Evolutionary conservation across 139 green algal genomes (phyloP).

Genomic region (Edaphochlamys debaryana): DNA sequence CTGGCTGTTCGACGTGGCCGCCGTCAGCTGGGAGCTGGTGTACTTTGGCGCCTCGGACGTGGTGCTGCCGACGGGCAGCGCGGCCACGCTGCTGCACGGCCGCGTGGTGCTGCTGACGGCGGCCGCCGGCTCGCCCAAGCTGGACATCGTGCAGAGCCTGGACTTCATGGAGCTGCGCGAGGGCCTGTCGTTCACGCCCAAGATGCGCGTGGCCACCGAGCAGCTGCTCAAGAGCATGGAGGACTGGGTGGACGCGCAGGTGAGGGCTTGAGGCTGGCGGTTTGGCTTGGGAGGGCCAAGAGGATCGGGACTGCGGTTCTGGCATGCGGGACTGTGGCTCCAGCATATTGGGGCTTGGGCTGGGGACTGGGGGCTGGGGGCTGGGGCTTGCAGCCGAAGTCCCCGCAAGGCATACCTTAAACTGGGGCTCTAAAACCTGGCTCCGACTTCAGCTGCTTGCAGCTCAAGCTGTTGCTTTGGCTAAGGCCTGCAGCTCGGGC

Average conservation of each 20-base stretch:
- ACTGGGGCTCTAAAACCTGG: too few relatives aligned
- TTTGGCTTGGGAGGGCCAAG: too few relatives aligned
- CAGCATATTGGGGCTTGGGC: too few relatives aligned
- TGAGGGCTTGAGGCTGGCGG: background rate
- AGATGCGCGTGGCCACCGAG: conserved; percentile 59
- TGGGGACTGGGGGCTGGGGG: too few relatives aligned
- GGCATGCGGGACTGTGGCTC: too few relatives aligned
- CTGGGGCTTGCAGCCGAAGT: too few relatives aligned
- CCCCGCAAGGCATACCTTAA: too few relatives aligned
- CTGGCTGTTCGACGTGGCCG: conserved; percentile 72
- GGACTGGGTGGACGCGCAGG: conserved; percentile 68
- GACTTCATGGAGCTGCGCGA: conserved; percentile 67
- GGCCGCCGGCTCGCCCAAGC: conserved; percentile 69
- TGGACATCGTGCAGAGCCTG: conserved; percentile 71
- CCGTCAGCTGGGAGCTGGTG: conserved; percentile 64
- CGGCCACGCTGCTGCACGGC: conserved; percentile 48
- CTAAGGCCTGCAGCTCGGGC: too few relatives aligned
- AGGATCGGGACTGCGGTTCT: too few relatives aligned
- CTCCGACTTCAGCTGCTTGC: too few relatives aligned
- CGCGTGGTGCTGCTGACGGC: conserved; percentile 68
- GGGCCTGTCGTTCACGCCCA: conserved; percentile 62
- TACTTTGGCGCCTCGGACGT: conserved; percentile 67
- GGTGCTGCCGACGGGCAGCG: conserved; percentile 53
- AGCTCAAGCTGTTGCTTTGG: too few relatives aligned
- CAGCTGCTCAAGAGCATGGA: conserved; percentile 72